These are phyloP conservation scores for Arthrobotrys conoides DNA, from an alignment of 2,329 filamentous ascomycete species.

Conservation along the genomic window DNA sequence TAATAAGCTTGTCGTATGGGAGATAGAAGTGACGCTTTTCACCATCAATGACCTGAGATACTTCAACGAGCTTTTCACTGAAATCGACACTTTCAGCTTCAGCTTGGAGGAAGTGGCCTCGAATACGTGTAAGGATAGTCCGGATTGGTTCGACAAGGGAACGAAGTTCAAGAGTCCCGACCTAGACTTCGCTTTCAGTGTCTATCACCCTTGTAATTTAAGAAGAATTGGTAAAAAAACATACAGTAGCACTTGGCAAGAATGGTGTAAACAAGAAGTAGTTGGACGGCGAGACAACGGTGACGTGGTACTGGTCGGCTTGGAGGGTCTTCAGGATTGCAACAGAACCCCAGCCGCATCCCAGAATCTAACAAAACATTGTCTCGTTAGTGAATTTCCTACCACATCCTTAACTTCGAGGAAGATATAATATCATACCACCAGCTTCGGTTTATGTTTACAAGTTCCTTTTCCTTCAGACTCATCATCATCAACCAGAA, in stretches of 20 bases:
- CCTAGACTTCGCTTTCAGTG: constrained; percentile 23
- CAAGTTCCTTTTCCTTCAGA: constrained; percentile 76
- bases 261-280: constrained; percentile 99
- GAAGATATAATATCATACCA: constrained; percentile 72
- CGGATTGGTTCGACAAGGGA: constrained; percentile 94
- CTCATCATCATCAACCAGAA: constrained; percentile 90
- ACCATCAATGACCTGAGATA: constrained; percentile 81
- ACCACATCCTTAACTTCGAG: neutral
- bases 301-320: constrained; percentile 94
- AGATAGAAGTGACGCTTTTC: constrained; percentile 88
- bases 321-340: constrained; percentile 90
- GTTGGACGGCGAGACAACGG: constrained; percentile 92
- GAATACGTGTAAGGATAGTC: constrained; percentile 81
- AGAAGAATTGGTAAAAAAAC: neutral
- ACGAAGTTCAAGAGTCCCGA: constrained; percentile 91
- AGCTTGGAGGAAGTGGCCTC: constrained; percentile 91
- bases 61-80: constrained; percentile 88
- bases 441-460: constrained; percentile 91
- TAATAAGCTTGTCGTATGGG: constrained; percentile 95
- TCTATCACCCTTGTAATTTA: neutral
- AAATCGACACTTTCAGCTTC: constrained; percentile 91
- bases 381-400: constrained; percentile 14
- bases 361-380: constrained; percentile 69
- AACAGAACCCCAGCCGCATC: constrained; percentile 95
- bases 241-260: constrained; percentile 89